These are phyloP conservation scores for Apiospora malaysiana DNA, from an alignment of 2,329 filamentous ascomycete species.

Conservation along the genomic window DNA sequence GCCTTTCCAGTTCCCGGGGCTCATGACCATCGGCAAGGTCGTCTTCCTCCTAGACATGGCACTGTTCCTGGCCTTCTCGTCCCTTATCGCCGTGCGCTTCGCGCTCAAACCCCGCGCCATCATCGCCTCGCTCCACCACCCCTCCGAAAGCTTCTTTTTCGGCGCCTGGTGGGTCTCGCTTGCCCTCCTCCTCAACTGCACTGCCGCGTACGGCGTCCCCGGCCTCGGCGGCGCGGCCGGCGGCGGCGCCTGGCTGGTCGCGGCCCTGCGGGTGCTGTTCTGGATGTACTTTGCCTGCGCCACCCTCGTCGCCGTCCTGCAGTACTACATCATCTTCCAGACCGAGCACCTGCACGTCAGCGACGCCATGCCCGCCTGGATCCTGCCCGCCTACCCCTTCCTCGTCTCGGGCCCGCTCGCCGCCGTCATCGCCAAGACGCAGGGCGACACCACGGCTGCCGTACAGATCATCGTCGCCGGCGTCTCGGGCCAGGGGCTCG, in stretches of 20 bases:
- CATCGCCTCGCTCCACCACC: constrained; percentile 60
- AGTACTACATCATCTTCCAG: constrained; percentile 38
- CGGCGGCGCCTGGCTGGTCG: constrained; percentile 49
- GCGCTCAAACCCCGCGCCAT: constrained; percentile 15
- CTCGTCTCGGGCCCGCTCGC: constrained; percentile 60
- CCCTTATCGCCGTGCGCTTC: constrained; percentile 8
- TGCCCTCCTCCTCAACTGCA: constrained; percentile 68
- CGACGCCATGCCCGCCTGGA: constrained; percentile 60
- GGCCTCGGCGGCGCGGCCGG: constrained; percentile 43
- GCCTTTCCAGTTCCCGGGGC: constrained; percentile 16
- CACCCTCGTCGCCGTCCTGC: constrained; percentile 38
- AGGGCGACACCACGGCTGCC: constrained; percentile 45
- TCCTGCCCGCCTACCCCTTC: constrained; percentile 59
- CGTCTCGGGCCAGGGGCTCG: constrained; percentile 57
- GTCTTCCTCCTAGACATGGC: constrained; percentile 9
- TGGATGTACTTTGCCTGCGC: constrained; percentile 55
- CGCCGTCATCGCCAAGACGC: constrained; percentile 51
- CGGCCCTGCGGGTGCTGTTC: constrained; percentile 53
- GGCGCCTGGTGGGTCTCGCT: constrained; percentile 67
- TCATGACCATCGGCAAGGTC: constrained; percentile 15
- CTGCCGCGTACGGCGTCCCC: constrained; percentile 64
- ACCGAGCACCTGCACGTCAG: constrained; percentile 49
- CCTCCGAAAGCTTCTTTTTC: constrained; percentile 69
- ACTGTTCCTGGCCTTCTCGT: constrained; percentile 9
- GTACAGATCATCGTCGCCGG: constrained; percentile 58